Percentiles rank a stretch among this genome's conserved stretches.
Conservation (phyloP, 129 eudicot species). For the Lonicera japonica region DNA sequence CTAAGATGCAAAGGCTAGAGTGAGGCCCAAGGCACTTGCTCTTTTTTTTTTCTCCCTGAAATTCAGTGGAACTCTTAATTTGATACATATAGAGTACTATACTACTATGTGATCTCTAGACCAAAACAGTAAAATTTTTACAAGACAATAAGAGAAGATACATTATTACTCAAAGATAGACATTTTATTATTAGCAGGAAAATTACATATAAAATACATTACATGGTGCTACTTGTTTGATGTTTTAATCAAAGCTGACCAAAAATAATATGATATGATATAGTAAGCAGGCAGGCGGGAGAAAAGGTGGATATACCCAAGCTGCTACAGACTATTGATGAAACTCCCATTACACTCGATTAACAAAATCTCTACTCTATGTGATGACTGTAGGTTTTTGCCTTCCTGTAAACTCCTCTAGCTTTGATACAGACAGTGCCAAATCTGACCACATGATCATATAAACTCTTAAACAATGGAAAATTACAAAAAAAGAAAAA, state of each 20-base stretch:
- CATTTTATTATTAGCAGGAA: background rate
- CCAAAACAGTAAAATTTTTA: too few species aligned
- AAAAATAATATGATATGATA: slow-evolving; percentile 14
- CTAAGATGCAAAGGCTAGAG: too few species aligned
- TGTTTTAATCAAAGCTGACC: slow-evolving; percentile 15
- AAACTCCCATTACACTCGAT: slow-evolving; percentile 1
- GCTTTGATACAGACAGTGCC: slow-evolving; percentile 79
- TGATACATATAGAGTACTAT: background rate
- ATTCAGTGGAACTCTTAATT: background rate
- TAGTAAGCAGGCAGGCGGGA: background rate
- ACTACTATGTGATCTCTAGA: background rate
- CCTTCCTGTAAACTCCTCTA: slow-evolving; percentile 92
- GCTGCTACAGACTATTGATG: slow-evolving; percentile 23
- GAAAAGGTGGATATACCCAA: slow-evolving; percentile 22
- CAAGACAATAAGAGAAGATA: background rate
- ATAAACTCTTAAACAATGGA: background rate
- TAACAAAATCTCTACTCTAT: slow-evolving; percentile 23
- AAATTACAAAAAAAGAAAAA: background rate
- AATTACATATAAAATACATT: slow-evolving; percentile 7
- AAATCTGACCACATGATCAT: slow-evolving; percentile 48
- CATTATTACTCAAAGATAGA: background rate
- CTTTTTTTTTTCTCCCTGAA: background rate
- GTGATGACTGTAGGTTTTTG: slow-evolving; percentile 98
- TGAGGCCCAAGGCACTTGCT: too few species aligned
- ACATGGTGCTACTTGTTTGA: slow-evolving; percentile 9